Evolutionary conservation across 2,329 filamentous ascomycete genomes (phyloP), one percentile per base, ranked within the genome.

Genomic region (Purpureocillium takamizusanense): DNA sequence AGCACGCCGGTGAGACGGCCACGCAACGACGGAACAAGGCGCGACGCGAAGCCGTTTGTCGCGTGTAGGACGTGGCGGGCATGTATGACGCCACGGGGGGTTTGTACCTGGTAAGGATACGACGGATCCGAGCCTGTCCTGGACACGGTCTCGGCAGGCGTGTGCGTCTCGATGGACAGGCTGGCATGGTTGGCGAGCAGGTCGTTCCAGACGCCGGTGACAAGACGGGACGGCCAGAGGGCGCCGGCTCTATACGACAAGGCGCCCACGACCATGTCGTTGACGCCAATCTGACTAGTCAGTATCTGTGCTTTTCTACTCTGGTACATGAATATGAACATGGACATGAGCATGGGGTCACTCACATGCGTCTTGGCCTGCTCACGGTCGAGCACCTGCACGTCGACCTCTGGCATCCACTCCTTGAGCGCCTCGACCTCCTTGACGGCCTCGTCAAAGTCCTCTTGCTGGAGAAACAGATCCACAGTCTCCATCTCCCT

Each of bases 31-130:
- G 74, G 72, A 3, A 78, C 48, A 1, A 79, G 63, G 36, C 74
- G 65, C 0, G 65, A 53, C 0, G 69, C 62, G 44, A 70, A 70
- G 5, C 60, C 72, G 43, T 81, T 79, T 2, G 74, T 80, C 7
- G 72, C 71, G 44, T 81, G 72, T 3, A 80, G 60, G 2, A 81
- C 58, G 37, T 78, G 67, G 1, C 59, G 56, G 7, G 72, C 61
- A 4, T 49, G 51, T 27, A 78, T 59, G 0, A 31, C 45, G 2
- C 72, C 73, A 7, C 66, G 57, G 0, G 46, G 38, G 1, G 74
- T 78, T 4, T 57, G 46, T 5, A 78, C 47, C 1, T 54, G 50
- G 47, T 70, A 73, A 2, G 55, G 63, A 4, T 53, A 42, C 0
- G 46, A 12, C 7, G 46, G 30, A 25, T 25, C 21, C 1, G 46